Percentiles rank a stretch among this genome's conserved stretches.
phyloP scores from a whole-genome alignment of 2,329 filamentous ascomycete species.

The Lecanoromycetidae sp. region DNA sequence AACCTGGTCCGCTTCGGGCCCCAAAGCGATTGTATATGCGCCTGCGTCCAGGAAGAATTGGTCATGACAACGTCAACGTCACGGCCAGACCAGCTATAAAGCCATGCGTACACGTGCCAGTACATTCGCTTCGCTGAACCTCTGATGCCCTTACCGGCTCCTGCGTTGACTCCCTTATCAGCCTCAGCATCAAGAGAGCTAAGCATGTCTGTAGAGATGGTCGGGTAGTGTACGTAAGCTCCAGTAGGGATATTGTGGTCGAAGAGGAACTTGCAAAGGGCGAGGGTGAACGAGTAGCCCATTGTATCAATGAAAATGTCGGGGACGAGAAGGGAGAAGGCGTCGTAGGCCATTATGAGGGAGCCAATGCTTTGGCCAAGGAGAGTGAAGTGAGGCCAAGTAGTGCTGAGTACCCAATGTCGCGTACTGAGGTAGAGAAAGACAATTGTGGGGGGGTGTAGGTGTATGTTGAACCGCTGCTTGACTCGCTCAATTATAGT shows the following conservation, averaged over 20 bases:
- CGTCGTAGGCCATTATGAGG: constrained; percentile 76
- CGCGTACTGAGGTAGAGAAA: constrained; percentile 88
- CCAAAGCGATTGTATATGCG: constrained; percentile 72
- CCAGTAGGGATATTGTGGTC: constrained; percentile 66
- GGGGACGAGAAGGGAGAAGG: constrained; percentile 79
- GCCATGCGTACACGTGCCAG: constrained; percentile 70
- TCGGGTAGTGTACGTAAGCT: constrained; percentile 95
- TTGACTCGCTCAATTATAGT: constrained; percentile 66
- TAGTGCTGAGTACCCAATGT: constrained; percentile 71
- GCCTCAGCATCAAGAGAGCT: constrained; percentile 58
- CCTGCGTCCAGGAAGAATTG: constrained; percentile 89
- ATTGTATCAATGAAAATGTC: constrained; percentile 96
- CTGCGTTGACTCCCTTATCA: constrained; percentile 68
- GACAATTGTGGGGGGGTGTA: constrained; percentile 68
- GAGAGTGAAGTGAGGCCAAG: constrained; percentile 85
- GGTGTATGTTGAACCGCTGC: constrained; percentile 82
- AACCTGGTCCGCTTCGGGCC: constrained; percentile 42
- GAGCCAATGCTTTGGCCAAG: constrained; percentile 90
- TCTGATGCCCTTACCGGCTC: constrained; percentile 59
- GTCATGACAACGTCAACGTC: constrained; percentile 92
- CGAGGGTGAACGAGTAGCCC: constrained; percentile 88
- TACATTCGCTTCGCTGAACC: constrained; percentile 66
- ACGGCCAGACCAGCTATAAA: constrained; percentile 74
- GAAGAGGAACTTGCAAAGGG: constrained; percentile 72
- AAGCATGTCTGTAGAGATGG: constrained; percentile 97